Conservation (phyloP, 2,329 filamentous ascomycete species). For the Aspergillus uvarum region DNA sequence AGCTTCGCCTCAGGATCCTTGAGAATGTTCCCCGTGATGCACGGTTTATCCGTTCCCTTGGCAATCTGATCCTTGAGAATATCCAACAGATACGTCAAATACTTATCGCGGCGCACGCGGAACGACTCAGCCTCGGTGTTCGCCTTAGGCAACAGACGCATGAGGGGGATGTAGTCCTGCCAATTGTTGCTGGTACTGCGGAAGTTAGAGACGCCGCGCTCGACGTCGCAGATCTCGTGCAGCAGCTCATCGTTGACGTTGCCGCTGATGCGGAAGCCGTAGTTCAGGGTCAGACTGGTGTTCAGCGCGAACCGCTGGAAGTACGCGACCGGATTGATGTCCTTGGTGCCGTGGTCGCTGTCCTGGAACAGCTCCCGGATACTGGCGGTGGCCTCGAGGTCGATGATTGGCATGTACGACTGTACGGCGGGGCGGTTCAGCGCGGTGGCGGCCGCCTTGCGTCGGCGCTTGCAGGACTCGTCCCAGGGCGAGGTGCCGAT, state of each 20-base stretch:
- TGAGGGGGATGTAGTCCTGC: conserved; percentile 78
- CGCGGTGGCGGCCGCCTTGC: conserved; percentile 76
- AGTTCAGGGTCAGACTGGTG: conserved; percentile 74
- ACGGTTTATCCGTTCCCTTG: conserved; percentile 65
- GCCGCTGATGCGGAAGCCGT: conserved; percentile 72
- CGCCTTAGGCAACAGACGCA: conserved; percentile 63
- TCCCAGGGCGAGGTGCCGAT: conserved; percentile 85
- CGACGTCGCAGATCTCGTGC: conserved; percentile 72
- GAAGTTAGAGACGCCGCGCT: conserved; percentile 73
- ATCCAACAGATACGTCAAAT: conserved; percentile 59
- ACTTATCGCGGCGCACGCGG: conserved; percentile 66
- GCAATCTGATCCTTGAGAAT: conserved; percentile 62
- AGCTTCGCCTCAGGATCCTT: conserved; percentile 69
- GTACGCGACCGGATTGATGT: conserved; percentile 70
- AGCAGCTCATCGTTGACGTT: conserved; percentile 67
- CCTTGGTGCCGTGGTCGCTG: conserved; percentile 59
- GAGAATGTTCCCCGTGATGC: conserved; percentile 68
- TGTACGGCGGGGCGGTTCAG: conserved; percentile 74
- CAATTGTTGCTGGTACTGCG: conserved; percentile 78
- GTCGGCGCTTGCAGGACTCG: conserved; percentile 72
- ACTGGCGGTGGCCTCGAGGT: conserved; percentile 70
- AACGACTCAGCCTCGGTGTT: conserved; percentile 65
- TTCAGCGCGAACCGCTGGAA: conserved; percentile 76
- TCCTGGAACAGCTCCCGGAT: conserved; percentile 71
- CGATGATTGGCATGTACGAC: conserved; percentile 78